Evolutionary conservation across 2,329 filamentous ascomycete species (phyloP).

Genomic region (Trichoderma cornu-damae): DNA sequence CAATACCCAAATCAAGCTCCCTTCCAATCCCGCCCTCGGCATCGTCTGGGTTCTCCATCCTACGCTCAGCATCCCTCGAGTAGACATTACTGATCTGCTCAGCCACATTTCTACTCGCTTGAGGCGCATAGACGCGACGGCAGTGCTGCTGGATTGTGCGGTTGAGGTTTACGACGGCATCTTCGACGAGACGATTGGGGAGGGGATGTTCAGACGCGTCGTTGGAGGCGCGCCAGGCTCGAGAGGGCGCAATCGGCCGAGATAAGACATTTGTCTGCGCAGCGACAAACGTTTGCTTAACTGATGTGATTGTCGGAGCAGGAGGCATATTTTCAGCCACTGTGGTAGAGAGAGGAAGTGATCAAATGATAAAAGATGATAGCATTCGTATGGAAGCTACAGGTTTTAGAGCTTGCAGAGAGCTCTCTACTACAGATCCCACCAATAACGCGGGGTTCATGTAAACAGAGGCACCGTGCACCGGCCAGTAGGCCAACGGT

Average conservation of each 20-base stretch:
- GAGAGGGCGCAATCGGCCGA: slow-evolving; percentile 52
- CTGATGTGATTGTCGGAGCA: slow-evolving; percentile 52
- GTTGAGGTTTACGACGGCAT: slow-evolving; percentile 55
- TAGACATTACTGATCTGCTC: slow-evolving; percentile 68
- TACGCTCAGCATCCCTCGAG: slow-evolving; percentile 42
- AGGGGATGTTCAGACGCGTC: slow-evolving; percentile 38
- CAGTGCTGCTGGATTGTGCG: slow-evolving; percentile 59
- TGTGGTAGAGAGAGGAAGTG: neutral
- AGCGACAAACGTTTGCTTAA: slow-evolving; percentile 61
- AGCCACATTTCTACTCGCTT: slow-evolving; percentile 65
- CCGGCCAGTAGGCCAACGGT: no score
- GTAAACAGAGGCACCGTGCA: no score
- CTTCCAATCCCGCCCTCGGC: slow-evolving; percentile 35
- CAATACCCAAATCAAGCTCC: slow-evolving; percentile 42
- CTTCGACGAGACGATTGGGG: slow-evolving; percentile 48
- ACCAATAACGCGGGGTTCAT: neutral
- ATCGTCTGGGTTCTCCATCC: slow-evolving; percentile 33
- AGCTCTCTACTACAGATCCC: neutral
- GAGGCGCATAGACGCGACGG: slow-evolving; percentile 60
- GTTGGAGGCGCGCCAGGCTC: slow-evolving; percentile 48
- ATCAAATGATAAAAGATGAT: neutral
- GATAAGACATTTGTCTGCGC: slow-evolving; percentile 59
- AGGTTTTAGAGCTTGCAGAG: neutral
- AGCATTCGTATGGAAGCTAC: neutral
- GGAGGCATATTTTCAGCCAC: slow-evolving; percentile 10